Evolutionary conservation across 2,329 filamentous ascomycete genomes (phyloP).

Genomic region (Metarhizium sp.): DNA sequence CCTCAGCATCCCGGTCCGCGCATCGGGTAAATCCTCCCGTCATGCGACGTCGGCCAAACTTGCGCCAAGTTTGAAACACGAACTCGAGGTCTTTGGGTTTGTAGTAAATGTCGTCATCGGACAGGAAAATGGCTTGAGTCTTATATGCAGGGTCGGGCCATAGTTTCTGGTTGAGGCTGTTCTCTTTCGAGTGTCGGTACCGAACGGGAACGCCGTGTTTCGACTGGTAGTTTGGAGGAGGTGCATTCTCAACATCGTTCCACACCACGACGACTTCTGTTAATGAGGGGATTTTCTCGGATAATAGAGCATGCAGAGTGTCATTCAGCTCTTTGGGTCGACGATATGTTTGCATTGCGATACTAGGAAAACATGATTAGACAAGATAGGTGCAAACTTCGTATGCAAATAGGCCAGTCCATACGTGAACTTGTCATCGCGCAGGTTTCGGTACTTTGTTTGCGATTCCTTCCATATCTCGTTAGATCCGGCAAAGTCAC

Average conservation of each 20-base stretch:
- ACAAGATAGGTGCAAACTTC: neutral
- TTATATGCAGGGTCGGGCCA: constrained; percentile 24
- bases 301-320: constrained; percentile 19
- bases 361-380: constrained; percentile 14
- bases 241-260: constrained; percentile 22
- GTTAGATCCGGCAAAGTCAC: neutral
- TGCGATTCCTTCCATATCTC: constrained; percentile 14
- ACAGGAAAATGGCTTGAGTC: constrained; percentile 29
- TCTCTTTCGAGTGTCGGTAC: constrained; percentile 20
- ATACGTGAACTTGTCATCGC: constrained; percentile 24
- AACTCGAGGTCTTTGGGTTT: constrained; percentile 28
- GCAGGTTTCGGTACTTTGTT: constrained; percentile 15
- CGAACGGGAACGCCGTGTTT: constrained; percentile 22
- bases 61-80: constrained; percentile 30
- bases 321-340: constrained; percentile 25
- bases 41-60: constrained; percentile 24
- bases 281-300: constrained; percentile 24
- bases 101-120: constrained; percentile 31
- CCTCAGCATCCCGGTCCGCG: constrained; percentile 12
- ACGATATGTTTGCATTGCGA: constrained; percentile 26
- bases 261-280: constrained; percentile 28
- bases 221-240: constrained; percentile 20
- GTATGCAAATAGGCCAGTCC: neutral
- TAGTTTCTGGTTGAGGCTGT: constrained; percentile 29
- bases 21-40: constrained; percentile 28